Evolutionary conservation across 306 rosid genomes (phyloP).

Genomic region (Macrotyloma uniflorum): DNA sequence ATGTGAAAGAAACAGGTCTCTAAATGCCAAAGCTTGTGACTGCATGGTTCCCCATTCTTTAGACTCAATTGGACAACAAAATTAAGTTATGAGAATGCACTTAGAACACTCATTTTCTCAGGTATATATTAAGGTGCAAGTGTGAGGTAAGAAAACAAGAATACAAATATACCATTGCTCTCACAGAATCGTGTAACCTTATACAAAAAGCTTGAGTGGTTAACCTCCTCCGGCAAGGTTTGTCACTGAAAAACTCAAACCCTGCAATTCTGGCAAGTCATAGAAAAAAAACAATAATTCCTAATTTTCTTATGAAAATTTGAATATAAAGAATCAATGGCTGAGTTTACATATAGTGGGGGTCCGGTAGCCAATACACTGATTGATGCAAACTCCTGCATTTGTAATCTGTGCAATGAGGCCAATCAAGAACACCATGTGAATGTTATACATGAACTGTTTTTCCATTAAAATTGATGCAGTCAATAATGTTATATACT

Average conservation of each 20-base stretch:
- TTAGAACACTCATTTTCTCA: neutral
- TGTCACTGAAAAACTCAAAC: slow-evolving; percentile 9
- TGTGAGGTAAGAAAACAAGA: neutral
- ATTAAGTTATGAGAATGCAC: neutral
- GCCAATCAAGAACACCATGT: neutral
- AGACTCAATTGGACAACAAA: neutral
- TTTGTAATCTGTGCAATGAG: neutral
- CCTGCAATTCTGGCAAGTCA: neutral
- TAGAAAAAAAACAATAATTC: neutral
- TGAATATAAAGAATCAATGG: neutral
- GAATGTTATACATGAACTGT: neutral
- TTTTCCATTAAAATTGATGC: neutral
- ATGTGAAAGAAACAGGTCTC: slow-evolving; percentile 1
- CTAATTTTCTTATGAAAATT: neutral
- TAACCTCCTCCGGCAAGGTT: neutral
- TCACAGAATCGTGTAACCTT: neutral
- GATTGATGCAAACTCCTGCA: neutral
- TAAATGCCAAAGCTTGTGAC: neutral
- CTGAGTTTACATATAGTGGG: neutral
- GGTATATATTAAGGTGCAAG: neutral
- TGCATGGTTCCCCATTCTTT: neutral
- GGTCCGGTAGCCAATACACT: neutral
- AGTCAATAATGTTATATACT: neutral
- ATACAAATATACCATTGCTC: neutral
- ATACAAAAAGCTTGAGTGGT: neutral